These are phyloP conservation scores for Aleurites moluccanus DNA, from an alignment of 441 rosid genomes.

Conservation along the genomic window DNA sequence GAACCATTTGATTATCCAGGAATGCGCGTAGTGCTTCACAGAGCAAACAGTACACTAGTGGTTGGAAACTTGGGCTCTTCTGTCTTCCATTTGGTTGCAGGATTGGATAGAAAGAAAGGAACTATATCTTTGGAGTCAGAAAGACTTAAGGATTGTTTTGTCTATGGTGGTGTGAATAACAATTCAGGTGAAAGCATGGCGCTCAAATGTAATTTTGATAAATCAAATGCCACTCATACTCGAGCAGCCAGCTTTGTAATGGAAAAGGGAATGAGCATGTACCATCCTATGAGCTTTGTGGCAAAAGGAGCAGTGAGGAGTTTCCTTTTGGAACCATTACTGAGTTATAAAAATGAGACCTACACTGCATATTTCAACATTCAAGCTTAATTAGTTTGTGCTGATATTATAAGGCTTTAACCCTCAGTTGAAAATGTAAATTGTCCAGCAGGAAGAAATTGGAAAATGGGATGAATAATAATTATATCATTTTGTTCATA, in stretches of 20 bases:
- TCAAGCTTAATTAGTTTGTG: constrained; percentile 30
- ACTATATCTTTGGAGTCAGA: constrained; percentile 57
- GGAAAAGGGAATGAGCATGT: constrained; percentile 44
- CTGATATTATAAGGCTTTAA: too few relatives aligned
- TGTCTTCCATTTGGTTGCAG: constrained; percentile 48
- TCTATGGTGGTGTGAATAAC: constrained; percentile 37
- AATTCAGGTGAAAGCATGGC: constrained; percentile 34
- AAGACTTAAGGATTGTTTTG: constrained; percentile 53
- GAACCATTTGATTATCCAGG: constrained; percentile 85
- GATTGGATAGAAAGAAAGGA: constrained; percentile 54
- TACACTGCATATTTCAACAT: constrained; percentile 72
- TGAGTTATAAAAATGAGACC: constrained; percentile 62
- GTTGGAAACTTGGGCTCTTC: constrained; percentile 38
- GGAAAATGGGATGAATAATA: too few relatives aligned
- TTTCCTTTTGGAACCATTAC: constrained; percentile 62
- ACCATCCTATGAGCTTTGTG: constrained; percentile 71
- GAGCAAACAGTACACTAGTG: constrained; percentile 28
- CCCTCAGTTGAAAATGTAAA: too few relatives aligned
- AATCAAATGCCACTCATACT: constrained; percentile 34
- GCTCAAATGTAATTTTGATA: constrained; percentile 47
- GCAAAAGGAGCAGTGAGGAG: constrained; percentile 54
- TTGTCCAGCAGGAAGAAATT: too few relatives aligned
- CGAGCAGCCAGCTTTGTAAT: constrained; percentile 52
- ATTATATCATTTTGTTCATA: too few relatives aligned
- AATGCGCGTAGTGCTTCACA: constrained; percentile 46